phyloP scores from a whole-genome alignment of 108 stramenopile genomes.

The Skeletonema menzelii region DNA sequence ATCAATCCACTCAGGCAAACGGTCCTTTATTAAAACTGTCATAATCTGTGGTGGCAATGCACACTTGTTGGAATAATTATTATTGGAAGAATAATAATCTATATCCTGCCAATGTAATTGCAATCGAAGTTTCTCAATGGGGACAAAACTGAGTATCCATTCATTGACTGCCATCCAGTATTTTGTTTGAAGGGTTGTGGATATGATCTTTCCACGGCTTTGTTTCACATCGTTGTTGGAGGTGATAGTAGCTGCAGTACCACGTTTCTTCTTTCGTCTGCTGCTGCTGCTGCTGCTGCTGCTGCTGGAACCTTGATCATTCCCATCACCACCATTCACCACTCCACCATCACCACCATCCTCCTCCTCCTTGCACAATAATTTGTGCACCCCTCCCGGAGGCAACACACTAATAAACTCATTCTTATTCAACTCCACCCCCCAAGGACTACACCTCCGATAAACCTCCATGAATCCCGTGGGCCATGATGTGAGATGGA shows the following conservation, averaged over 20 bases:
- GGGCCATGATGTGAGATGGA: constrained; percentile 58
- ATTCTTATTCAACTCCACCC: constrained; percentile 64
- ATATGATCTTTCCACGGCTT: constrained; percentile 30
- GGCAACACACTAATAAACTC: constrained; percentile 50
- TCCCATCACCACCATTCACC: neutral
- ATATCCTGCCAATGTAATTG: neutral
- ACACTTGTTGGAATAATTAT: constrained; percentile 15
- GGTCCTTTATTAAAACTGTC: constrained; percentile 52
- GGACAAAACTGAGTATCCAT: constrained; percentile 52
- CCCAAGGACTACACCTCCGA: constrained; percentile 66
- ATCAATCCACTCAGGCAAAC: constrained; percentile 52
- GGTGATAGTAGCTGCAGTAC: neutral
- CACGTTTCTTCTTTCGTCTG: neutral
- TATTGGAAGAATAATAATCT: neutral
- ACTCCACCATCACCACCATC: neutral
- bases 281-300: neutral
- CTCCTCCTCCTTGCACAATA: constrained; percentile 12
- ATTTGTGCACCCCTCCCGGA: constrained; percentile 42
- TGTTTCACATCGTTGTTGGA: neutral
- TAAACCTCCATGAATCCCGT: constrained; percentile 79
- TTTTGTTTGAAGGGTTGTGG: constrained; percentile 23
- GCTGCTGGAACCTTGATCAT: neutral
- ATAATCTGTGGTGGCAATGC: constrained; percentile 41
- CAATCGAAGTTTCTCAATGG: constrained; percentile 33
- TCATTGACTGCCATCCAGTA: constrained; percentile 41